Percentiles rank a stretch among this genome's conserved stretches.
Evolutionary conservation across 176 grass and related monocot genomes (phyloP).

Genomic region (Chrysopogon serrulatus): DNA sequence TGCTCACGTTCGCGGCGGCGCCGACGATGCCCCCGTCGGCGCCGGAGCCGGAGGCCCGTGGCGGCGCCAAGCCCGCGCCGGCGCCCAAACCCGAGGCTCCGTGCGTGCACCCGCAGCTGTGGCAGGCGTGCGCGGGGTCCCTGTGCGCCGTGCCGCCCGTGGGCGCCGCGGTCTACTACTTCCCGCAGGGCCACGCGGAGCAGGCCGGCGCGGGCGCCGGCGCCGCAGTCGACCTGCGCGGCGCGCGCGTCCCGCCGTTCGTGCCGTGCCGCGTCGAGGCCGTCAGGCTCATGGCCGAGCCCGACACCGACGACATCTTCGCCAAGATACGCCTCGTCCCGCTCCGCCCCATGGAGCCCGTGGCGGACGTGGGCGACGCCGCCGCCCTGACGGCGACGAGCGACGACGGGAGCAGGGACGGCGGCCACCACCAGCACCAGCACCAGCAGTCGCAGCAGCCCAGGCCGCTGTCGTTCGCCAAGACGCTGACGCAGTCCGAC

Average conservation of each 20-base stretch:
- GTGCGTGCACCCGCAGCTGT: constrained; percentile 71
- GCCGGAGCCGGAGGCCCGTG: not conserved
- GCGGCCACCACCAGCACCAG: constrained; percentile 8
- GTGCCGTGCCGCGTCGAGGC: constrained; percentile 57
- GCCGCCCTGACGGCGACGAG: constrained; percentile 18
- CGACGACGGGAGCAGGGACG: not conserved
- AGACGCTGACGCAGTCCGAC: constrained; percentile 93
- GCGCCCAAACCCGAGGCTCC: not conserved
- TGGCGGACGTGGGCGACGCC: constrained; percentile 24
- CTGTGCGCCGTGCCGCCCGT: constrained; percentile 84
- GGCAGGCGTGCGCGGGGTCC: constrained; percentile 86
- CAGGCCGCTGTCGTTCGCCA: constrained; percentile 65
- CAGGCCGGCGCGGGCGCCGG: constrained; percentile 38
- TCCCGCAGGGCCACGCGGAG: constrained; percentile 98
- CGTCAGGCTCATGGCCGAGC: constrained; percentile 72
- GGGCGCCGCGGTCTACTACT: constrained; percentile 84
- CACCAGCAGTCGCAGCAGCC: constrained; percentile 12
- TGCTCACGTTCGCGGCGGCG: constrained; percentile 49
- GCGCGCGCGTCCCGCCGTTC: constrained; percentile 33
- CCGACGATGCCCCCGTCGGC: not conserved
- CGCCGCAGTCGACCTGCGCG: constrained; percentile 36
- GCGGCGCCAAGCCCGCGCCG: not conserved
- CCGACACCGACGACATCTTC: constrained; percentile 67
- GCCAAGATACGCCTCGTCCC: constrained; percentile 65
- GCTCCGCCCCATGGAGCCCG: constrained; percentile 24